These are phyloP conservation scores for Marchantia polymorpha DNA, from an alignment of 225 moss, liverwort and hornwort genomes.

Conservation along the genomic window DNA sequence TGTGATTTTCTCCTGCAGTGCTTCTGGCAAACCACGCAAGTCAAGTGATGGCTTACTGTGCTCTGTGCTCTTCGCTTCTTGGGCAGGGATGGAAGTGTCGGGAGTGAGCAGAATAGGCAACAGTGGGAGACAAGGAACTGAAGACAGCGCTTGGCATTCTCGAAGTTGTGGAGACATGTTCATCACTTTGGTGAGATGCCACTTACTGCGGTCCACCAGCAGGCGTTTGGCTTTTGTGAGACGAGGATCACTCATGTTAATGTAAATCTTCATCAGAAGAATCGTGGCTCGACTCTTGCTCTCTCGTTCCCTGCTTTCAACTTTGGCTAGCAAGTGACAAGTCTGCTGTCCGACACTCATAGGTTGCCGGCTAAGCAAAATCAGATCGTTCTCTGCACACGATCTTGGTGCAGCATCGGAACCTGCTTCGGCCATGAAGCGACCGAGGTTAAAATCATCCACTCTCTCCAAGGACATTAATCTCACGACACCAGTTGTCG, in stretches of 20 bases:
- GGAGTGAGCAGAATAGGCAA: slow-evolving; percentile 64
- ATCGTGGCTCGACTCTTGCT: slow-evolving; percentile 65
- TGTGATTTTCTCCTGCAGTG: slow-evolving; percentile 60
- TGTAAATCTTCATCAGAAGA: slow-evolving; percentile 64
- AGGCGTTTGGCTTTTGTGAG: slow-evolving; percentile 78
- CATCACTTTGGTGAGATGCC: slow-evolving; percentile 86
- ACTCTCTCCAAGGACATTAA: slow-evolving; percentile 91
- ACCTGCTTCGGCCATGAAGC: slow-evolving; percentile 87
- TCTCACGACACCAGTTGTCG: slow-evolving; percentile 59
- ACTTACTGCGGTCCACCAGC: slow-evolving; percentile 87
- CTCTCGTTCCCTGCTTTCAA: slow-evolving; percentile 82
- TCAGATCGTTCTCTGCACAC: slow-evolving; percentile 81
- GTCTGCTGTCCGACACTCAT: slow-evolving; percentile 65
- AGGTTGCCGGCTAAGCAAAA: slow-evolving; percentile 69
- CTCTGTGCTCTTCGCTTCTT: slow-evolving; percentile 5
- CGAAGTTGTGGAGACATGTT: slow-evolving; percentile 74
- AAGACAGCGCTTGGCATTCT: slow-evolving; percentile 89
- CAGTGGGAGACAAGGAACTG: slow-evolving; percentile 68
- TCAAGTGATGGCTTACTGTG: slow-evolving; percentile 11
- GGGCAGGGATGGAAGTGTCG: background rate
- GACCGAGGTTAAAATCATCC: slow-evolving; percentile 82
- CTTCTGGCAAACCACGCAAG: slow-evolving; percentile 46
- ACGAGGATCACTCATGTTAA: slow-evolving; percentile 58
- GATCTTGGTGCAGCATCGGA: slow-evolving; percentile 70
- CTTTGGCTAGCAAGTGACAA: slow-evolving; percentile 93